A percentile compares a stretch with the other conserved stretches of the same genome.
Conservation (phyloP, 805 yeast species). For the Cyberlindnera mrakii region DNA sequence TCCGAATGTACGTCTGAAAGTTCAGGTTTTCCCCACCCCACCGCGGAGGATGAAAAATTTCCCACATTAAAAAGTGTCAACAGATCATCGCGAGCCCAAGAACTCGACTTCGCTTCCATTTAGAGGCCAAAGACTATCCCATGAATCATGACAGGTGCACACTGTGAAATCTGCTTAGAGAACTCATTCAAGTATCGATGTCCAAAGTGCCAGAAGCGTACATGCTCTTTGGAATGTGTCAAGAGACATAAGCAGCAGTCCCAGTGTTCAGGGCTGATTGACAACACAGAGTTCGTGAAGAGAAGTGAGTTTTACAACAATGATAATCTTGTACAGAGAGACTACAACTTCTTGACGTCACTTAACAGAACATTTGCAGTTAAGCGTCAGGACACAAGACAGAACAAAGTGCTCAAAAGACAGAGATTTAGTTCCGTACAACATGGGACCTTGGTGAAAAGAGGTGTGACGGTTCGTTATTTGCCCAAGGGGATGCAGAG, state of each 20-base stretch:
- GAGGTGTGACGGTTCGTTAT: slow-evolving; percentile 61
- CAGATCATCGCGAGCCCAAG: no score
- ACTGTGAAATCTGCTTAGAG: slow-evolving; percentile 43
- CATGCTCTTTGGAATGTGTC: slow-evolving; percentile 72
- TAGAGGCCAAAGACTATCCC: no score
- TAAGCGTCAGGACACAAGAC: slow-evolving; percentile 44
- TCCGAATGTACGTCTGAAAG: no score
- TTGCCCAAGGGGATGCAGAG: slow-evolving; percentile 76
- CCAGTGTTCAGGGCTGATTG: slow-evolving; percentile 62
- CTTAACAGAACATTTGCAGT: slow-evolving; percentile 57
- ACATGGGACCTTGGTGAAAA: slow-evolving; percentile 22
- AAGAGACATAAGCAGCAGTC: slow-evolving; percentile 57
- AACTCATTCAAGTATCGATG: slow-evolving; percentile 60
- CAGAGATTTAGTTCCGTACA: slow-evolving; percentile 15
- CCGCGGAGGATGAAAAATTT: no score
- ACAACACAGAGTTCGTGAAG: slow-evolving; percentile 52
- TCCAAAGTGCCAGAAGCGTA: slow-evolving; percentile 63
- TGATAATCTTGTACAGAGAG: slow-evolving; percentile 52
- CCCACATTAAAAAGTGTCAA: no score
- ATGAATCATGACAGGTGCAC: neutral
- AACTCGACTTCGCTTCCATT: no score
- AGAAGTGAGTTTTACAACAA: slow-evolving; percentile 38
- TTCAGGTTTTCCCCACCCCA: no score
- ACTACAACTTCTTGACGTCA: slow-evolving; percentile 66
- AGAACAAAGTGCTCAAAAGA: slow-evolving; percentile 36